A percentile compares a stretch with the other conserved stretches of the same genome.
phyloP scores from a whole-genome alignment of 352 stramenopile genomes.

The Globisporangium nunn region DNA sequence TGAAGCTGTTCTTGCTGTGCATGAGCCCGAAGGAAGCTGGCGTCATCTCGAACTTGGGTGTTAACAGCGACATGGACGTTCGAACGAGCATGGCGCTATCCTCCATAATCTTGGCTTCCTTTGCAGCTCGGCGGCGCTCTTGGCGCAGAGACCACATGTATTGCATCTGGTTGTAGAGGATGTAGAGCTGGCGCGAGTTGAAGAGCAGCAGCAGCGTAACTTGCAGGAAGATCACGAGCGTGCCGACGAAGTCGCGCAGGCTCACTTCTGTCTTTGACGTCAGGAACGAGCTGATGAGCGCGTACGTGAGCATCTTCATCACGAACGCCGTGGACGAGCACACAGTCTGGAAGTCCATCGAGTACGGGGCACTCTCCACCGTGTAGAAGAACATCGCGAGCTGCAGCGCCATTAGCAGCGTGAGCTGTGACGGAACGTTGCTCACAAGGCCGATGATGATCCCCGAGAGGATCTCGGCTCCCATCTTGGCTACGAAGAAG shows the following conservation, averaged over 20 bases:
- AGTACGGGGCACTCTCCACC: slow-evolving; percentile 52
- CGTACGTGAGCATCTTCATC: slow-evolving; percentile 83
- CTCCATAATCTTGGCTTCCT: slow-evolving; percentile 18
- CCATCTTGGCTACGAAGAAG: slow-evolving; percentile 78
- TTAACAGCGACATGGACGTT: slow-evolving; percentile 28
- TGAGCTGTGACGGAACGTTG: slow-evolving; percentile 67
- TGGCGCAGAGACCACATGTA: slow-evolving; percentile 51
- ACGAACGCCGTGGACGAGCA: slow-evolving; percentile 63
- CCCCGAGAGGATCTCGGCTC: slow-evolving; percentile 61
- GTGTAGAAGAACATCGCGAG: slow-evolving; percentile 73
- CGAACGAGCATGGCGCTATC: slow-evolving; percentile 23
- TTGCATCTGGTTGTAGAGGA: slow-evolving; percentile 70
- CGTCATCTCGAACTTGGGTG: slow-evolving; percentile 24
- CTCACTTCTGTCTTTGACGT: slow-evolving; percentile 34
- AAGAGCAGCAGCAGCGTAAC: slow-evolving; percentile 60
- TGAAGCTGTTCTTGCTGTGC: slow-evolving; percentile 30
- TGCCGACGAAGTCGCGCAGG: slow-evolving; percentile 51
- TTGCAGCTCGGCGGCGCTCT: slow-evolving; percentile 23
- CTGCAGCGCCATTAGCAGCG: slow-evolving; percentile 62
- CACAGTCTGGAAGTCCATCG: slow-evolving; percentile 65
- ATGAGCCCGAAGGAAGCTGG: slow-evolving; percentile 20
- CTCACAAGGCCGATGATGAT: slow-evolving; percentile 70
- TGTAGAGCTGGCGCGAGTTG: slow-evolving; percentile 70
- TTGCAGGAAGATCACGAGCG: slow-evolving; percentile 60
- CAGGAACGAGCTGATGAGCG: slow-evolving; percentile 73